These are phyloP conservation scores for Austroboletus niveus DNA, from an alignment of 1,284 basidiomycete genomes.

Conservation along the genomic window DNA sequence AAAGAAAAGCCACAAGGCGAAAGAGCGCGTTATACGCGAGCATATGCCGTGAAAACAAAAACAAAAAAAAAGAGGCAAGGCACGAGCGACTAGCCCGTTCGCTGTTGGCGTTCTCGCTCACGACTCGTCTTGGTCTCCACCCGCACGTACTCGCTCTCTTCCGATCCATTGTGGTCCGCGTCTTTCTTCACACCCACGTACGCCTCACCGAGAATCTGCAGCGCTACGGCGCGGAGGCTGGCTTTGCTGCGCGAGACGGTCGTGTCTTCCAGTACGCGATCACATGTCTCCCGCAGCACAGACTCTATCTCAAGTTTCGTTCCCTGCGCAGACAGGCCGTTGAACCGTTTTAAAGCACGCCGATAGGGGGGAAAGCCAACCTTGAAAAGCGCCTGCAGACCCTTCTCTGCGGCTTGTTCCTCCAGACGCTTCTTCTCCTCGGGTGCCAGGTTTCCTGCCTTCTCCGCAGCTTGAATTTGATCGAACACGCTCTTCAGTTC, in stretches of 20 bases:
- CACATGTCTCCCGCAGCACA: slow-evolving; percentile 91
- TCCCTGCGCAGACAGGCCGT: slow-evolving; percentile 48
- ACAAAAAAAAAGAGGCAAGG: not conserved
- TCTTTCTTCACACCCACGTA: slow-evolving; percentile 72
- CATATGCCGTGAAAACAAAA: no score
- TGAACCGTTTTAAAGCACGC: not conserved
- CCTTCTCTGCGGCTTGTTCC: slow-evolving; percentile 96
- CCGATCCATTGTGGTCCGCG: slow-evolving; percentile 37
- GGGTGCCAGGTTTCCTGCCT: slow-evolving; percentile 78
- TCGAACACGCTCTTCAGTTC: slow-evolving; percentile 96
- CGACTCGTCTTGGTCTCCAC: slow-evolving; percentile 74
- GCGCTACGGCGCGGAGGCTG: slow-evolving; percentile 73
- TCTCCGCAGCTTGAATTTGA: slow-evolving; percentile 90
- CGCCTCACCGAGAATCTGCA: slow-evolving; percentile 82
- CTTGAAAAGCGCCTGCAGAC: slow-evolving; percentile 91
- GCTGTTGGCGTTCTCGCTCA: slow-evolving; percentile 35
- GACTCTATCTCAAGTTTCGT: slow-evolving; percentile 96
- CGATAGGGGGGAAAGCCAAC: slow-evolving; percentile 34
- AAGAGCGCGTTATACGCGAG: slow-evolving; percentile 1
- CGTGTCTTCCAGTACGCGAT: slow-evolving; percentile 73
- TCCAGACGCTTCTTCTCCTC: slow-evolving; percentile 91
- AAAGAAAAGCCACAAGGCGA: not conserved
- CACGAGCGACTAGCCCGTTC: slow-evolving; percentile 14
- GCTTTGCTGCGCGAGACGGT: slow-evolving; percentile 58
- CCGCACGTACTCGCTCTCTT: slow-evolving; percentile 80